Conservation (phyloP, 371 early-diverging fungal genomes). For the Rhizopus stolonifer region DNA sequence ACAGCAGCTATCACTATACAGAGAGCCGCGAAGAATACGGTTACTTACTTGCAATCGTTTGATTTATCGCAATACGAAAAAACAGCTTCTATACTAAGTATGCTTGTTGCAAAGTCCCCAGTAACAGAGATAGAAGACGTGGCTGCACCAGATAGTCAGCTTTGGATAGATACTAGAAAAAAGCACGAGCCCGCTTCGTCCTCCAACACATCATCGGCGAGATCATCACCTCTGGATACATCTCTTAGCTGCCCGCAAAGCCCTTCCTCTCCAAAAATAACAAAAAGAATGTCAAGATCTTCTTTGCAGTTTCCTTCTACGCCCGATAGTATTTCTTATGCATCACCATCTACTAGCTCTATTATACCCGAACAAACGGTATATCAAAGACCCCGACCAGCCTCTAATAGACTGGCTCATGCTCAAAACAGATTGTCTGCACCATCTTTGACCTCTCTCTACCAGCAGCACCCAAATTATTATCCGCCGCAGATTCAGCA, state of each 20-base stretch:
- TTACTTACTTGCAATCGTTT: not conserved
- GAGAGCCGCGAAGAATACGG: slow-evolving; percentile 5
- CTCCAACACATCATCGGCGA: slow-evolving; percentile 25
- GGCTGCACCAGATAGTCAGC: not conserved
- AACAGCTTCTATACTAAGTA: slow-evolving; percentile 7
- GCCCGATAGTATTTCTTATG: not conserved
- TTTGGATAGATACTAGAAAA: slow-evolving; percentile 11
- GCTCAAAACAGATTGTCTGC: slow-evolving; percentile 33
- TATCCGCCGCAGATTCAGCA: slow-evolving; percentile 20
- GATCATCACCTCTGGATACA: slow-evolving; percentile 21
- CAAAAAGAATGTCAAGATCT: slow-evolving; percentile 19
- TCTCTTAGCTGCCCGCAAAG: slow-evolving; percentile 18
- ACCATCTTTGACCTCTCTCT: slow-evolving; percentile 24
- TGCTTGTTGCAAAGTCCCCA: slow-evolving; percentile 15
- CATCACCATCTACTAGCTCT: not conserved
- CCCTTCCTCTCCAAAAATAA: slow-evolving; percentile 5
- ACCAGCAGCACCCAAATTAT: slow-evolving; percentile 21
- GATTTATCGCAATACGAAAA: slow-evolving; percentile 11
- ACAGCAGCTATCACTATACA: slow-evolving; percentile 40
- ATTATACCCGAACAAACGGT: not conserved
- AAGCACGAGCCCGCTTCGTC: slow-evolving; percentile 13
- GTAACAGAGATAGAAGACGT: slow-evolving; percentile 17
- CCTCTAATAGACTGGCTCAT: slow-evolving; percentile 13
- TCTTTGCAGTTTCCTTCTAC: slow-evolving; percentile 14
- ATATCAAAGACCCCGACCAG: slow-evolving; percentile 1